phyloP scores from a whole-genome alignment of 306 rosid genomes.

The Argentina anserina region DNA sequence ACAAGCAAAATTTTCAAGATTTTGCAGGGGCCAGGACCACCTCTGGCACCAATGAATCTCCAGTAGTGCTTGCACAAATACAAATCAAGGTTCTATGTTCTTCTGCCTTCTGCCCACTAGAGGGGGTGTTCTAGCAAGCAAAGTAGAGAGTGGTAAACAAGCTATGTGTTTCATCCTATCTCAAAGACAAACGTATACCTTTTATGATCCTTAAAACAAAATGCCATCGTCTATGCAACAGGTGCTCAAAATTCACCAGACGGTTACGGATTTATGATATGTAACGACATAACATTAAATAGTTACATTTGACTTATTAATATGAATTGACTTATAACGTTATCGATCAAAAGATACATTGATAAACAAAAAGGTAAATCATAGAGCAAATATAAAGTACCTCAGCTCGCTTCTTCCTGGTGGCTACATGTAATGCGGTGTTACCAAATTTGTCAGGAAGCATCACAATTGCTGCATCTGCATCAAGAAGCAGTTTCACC shows the following conservation, averaged over 20 bases:
- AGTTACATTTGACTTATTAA: background rate
- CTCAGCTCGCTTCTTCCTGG: conserved; percentile 96
- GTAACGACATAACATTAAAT: background rate
- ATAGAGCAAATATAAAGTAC: conserved; percentile 32
- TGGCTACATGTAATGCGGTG: conserved; percentile 90
- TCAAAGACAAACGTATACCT: background rate
- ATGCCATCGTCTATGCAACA: background rate
- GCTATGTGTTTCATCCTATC: background rate
- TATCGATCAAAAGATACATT: background rate
- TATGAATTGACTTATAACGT: background rate
- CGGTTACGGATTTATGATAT: background rate
- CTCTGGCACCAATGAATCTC: too few relatives aligned
- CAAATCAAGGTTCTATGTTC: background rate
- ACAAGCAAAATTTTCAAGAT: too few relatives aligned
- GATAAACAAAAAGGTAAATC: background rate
- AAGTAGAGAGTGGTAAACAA: background rate
- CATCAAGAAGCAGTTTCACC: conserved; percentile 84
- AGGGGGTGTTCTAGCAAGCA: background rate
- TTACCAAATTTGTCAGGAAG: conserved; percentile 96
- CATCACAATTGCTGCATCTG: conserved; percentile 97
- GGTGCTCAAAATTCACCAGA: background rate
- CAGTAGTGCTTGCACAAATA: background rate
- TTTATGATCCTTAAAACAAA: background rate
- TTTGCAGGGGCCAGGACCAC: too few relatives aligned
- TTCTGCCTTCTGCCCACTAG: background rate